Evolutionary conservation across 306 rosid species (phyloP).

Genomic region (Lotus japonicus): DNA sequence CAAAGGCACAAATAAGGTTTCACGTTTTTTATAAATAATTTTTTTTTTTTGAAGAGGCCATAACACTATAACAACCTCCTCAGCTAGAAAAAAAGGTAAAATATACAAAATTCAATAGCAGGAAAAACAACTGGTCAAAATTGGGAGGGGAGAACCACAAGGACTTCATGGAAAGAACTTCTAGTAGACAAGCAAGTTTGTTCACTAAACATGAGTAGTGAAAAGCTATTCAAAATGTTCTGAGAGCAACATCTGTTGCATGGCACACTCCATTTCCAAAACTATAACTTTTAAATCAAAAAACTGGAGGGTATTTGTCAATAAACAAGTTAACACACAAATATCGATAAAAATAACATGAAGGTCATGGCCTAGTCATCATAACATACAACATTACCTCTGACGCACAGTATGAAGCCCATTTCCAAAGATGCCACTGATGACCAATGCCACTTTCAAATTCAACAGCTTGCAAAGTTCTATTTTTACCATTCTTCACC

Average conservation of each 20-base stretch:
- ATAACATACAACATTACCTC: constrained; percentile 54
- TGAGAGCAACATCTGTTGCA: constrained; percentile 13
- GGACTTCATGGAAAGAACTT: neutral
- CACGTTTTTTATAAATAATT: neutral
- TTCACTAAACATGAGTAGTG: neutral
- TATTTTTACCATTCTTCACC: constrained; percentile 67
- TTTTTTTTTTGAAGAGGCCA: constrained; percentile 9
- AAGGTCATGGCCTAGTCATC: constrained; percentile 12
- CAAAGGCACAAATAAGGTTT: constrained; percentile 7
- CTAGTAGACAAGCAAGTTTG: neutral
- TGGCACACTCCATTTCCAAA: neutral
- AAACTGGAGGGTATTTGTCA: constrained; percentile 2
- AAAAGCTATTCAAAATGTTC: neutral
- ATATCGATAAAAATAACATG: neutral
- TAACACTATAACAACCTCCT: neutral
- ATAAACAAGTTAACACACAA: constrained; percentile 15
- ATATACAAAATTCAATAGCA: neutral
- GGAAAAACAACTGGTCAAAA: neutral
- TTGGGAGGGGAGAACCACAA: neutral
- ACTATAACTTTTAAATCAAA: neutral
- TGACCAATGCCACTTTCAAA: constrained; percentile 91
- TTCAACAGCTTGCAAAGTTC: constrained; percentile 93
- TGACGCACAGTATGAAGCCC: constrained; percentile 96
- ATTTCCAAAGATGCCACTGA: constrained; percentile 97
- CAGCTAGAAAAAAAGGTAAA: neutral